Evolutionary conservation across 208 protist species (phyloP).

Genomic region (Cochliopodium minus): DNA sequence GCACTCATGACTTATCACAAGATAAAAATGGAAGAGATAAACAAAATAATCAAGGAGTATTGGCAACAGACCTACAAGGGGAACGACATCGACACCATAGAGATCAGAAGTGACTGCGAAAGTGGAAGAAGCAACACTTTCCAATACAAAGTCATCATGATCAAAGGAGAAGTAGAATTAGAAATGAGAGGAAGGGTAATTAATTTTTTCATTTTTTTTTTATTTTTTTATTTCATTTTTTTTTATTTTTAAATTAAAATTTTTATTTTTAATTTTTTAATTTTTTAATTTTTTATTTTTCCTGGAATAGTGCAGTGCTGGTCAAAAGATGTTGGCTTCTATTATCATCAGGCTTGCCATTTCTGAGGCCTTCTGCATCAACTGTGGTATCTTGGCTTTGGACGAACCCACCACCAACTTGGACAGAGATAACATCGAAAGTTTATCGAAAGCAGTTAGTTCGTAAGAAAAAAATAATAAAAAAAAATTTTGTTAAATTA

Average conservation of each 20-base stretch:
- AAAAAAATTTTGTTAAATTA: too few relatives aligned
- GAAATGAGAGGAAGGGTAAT: slow-evolving; percentile 87
- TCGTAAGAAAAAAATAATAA: too few relatives aligned
- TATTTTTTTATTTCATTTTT: not conserved
- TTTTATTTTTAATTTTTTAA: too few relatives aligned
- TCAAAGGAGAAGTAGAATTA: slow-evolving; percentile 70
- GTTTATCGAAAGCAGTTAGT: too few relatives aligned
- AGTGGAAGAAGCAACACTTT: slow-evolving; percentile 46
- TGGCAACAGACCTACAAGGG: slow-evolving; percentile 92
- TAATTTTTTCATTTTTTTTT: slow-evolving; percentile 6
- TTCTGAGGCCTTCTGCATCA: slow-evolving; percentile 90
- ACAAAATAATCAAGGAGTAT: slow-evolving; percentile 83
- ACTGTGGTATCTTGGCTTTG: slow-evolving; percentile 95
- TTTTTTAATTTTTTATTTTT: slow-evolving; percentile 10
- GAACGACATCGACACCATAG: slow-evolving; percentile 84
- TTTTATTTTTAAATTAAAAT: too few relatives aligned
- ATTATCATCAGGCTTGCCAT: slow-evolving; percentile 96
- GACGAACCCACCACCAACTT: slow-evolving; percentile 99
- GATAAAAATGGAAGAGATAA: slow-evolving; percentile 95
- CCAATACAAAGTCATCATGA: slow-evolving; percentile 83
- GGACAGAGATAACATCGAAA: too few relatives aligned
- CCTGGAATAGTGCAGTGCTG: slow-evolving; percentile 37
- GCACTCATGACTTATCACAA: slow-evolving; percentile 88
- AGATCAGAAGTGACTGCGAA: slow-evolving; percentile 66
- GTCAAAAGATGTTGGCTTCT: slow-evolving; percentile 77